phyloP scores from a whole-genome alignment of 805 yeast genomes.

The Cephaloascus albidus region DNA sequence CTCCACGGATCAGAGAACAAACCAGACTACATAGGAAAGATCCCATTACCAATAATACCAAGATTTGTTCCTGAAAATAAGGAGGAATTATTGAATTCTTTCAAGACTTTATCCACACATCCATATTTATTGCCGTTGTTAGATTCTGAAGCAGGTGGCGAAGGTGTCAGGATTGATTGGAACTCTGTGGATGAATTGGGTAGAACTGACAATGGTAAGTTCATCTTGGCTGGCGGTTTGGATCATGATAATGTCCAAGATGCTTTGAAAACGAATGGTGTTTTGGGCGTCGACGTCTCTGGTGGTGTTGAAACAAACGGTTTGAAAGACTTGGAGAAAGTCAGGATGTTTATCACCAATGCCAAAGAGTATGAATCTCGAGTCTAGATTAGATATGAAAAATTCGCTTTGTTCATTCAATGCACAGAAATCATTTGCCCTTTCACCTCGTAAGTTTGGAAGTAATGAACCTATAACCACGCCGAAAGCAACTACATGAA shows the following conservation, averaged over 20 bases:
- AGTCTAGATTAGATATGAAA: too few species aligned
- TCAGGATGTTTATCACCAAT: slow-evolving; percentile 44
- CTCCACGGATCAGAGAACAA: slow-evolving; percentile 73
- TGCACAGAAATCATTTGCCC: too few species aligned
- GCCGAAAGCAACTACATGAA: too few species aligned
- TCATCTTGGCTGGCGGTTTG: slow-evolving; percentile 84
- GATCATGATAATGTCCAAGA: slow-evolving; percentile 58
- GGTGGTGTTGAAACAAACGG: slow-evolving; percentile 90
- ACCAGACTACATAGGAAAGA: slow-evolving; percentile 27
- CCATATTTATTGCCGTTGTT: slow-evolving; percentile 52
- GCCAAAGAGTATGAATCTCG: too few species aligned
- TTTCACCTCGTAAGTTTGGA: too few species aligned
- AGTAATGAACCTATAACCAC: too few species aligned
- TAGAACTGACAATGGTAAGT: slow-evolving; percentile 22
- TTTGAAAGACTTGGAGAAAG: slow-evolving; percentile 57
- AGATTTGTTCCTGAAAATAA: slow-evolving; percentile 59
- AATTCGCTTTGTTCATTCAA: too few species aligned
- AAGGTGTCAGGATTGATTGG: slow-evolving; percentile 82
- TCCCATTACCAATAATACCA: slow-evolving; percentile 55
- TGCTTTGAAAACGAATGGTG: slow-evolving; percentile 46
- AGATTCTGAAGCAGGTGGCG: slow-evolving; percentile 90
- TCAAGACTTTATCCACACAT: slow-evolving; percentile 13
- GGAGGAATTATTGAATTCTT: slow-evolving; percentile 19
- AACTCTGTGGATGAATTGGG: slow-evolving; percentile 27
- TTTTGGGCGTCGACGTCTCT: slow-evolving; percentile 89